phyloP scores from a whole-genome alignment of 2,329 filamentous ascomycete species.

The Tolypocladium album region DNA sequence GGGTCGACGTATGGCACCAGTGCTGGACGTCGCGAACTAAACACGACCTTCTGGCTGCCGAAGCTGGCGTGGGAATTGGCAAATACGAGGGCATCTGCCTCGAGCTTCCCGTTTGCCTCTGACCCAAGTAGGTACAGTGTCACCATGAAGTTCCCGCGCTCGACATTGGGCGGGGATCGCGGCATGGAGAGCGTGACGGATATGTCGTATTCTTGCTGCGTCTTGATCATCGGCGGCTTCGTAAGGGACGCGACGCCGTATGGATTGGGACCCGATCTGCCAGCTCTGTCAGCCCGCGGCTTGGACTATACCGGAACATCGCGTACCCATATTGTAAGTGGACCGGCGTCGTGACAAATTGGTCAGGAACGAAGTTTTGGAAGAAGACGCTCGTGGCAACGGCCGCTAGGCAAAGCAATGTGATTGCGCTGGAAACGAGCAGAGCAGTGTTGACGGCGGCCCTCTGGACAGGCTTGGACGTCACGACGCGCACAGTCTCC shows the following conservation, averaged over 20 bases:
- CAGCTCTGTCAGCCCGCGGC: slow-evolving; percentile 5
- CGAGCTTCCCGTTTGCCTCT: slow-evolving; percentile 14
- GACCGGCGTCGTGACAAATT: slow-evolving; percentile 39
- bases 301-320: not conserved
- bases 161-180: slow-evolving; percentile 63
- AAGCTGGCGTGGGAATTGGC: slow-evolving; percentile 23
- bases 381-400: slow-evolving; percentile 43
- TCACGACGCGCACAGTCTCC: slow-evolving; percentile 26
- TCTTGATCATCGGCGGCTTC: slow-evolving; percentile 48
- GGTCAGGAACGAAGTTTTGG: slow-evolving; percentile 44
- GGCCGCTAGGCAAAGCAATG: slow-evolving; percentile 36
- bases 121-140: slow-evolving; percentile 57
- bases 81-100: slow-evolving; percentile 15
- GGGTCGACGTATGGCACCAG: slow-evolving; percentile 72
- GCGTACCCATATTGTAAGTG: slow-evolving; percentile 49
- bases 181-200: slow-evolving; percentile 66
- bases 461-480: slow-evolving; percentile 40
- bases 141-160: slow-evolving; percentile 90
- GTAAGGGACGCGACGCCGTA: slow-evolving; percentile 38
- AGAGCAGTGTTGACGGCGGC: slow-evolving; percentile 36
- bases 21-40: slow-evolving; percentile 60
- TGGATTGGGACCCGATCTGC: slow-evolving; percentile 38
- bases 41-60: slow-evolving; percentile 32
- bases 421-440: slow-evolving; percentile 27
- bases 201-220: slow-evolving; percentile 77